Percentiles rank a stretch among this genome's conserved stretches.
Evolutionary conservation across 768 basidiomycete species (phyloP).

Genomic region (Pisolithus albus): DNA sequence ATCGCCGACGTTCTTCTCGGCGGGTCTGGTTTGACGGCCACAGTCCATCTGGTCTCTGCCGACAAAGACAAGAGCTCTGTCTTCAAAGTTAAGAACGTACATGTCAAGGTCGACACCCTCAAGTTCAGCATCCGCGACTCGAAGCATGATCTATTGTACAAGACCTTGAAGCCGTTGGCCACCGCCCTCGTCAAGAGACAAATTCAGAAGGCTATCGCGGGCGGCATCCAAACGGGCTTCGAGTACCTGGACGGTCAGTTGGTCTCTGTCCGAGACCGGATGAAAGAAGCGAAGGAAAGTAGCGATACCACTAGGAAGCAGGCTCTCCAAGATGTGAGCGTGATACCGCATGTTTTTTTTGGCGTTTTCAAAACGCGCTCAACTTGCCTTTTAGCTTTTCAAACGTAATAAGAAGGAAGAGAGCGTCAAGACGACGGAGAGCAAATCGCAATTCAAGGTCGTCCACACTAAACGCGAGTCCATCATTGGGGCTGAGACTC

Average conservation of each 20-base stretch:
- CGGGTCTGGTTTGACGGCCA: conserved; percentile 71
- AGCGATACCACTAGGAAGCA: conserved; percentile 40
- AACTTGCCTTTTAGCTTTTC: conserved; percentile 40
- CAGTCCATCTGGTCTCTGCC: conserved; percentile 53
- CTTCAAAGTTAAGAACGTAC: conserved; percentile 64
- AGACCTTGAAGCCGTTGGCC: conserved; percentile 72
- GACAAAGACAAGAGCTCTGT: conserved; percentile 62
- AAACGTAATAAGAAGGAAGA: conserved; percentile 53
- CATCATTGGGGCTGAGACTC: conserved; percentile 58
- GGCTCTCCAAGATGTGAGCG: conserved; percentile 51
- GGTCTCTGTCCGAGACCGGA: conserved; percentile 74
- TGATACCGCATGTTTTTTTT: neutral
- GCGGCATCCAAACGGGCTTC: conserved; percentile 70
- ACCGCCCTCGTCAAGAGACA: conserved; percentile 76
- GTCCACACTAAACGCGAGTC: conserved; percentile 66
- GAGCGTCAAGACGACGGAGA: conserved; percentile 31
- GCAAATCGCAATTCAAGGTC: conserved; percentile 71
- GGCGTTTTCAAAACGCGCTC: neutral
- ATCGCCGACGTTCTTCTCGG: conserved; percentile 81
- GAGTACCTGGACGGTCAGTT: conserved; percentile 89
- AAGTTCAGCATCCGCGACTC: conserved; percentile 89
- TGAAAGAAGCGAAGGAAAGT: conserved; percentile 53
- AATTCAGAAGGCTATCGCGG: conserved; percentile 53
- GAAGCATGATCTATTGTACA: conserved; percentile 87
- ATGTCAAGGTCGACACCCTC: conserved; percentile 79